phyloP scores from a whole-genome alignment of 2,329 filamentous ascomycete species.

The Clonostachys rhizophaga region DNA sequence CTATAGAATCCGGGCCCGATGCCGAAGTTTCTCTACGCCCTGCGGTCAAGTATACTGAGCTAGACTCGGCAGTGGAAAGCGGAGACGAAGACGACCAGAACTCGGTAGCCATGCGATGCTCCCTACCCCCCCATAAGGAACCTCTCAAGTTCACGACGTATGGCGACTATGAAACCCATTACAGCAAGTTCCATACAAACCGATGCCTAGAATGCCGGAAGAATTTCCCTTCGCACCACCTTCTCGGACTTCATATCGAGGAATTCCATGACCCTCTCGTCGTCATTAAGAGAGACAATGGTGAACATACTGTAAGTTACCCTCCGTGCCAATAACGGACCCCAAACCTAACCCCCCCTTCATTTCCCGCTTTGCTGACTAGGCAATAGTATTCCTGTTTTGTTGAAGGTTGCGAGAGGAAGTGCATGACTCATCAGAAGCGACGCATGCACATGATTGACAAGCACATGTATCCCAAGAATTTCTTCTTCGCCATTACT shows the following conservation, averaged over 20 bases:
- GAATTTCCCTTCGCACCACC: slow-evolving; percentile 83
- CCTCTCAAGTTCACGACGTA: slow-evolving; percentile 68
- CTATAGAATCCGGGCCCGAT: slow-evolving; percentile 22
- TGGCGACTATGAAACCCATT: slow-evolving; percentile 83
- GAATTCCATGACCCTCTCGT: slow-evolving; percentile 86
- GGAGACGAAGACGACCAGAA: slow-evolving; percentile 18
- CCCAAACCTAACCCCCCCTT: neutral
- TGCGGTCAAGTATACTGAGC: slow-evolving; percentile 52
- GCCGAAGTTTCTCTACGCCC: slow-evolving; percentile 6
- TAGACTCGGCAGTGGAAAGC: slow-evolving; percentile 39
- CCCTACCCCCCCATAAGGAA: slow-evolving; percentile 72
- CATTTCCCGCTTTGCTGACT: neutral
- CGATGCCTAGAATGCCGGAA: slow-evolving; percentile 79
- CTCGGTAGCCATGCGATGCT: slow-evolving; percentile 66
- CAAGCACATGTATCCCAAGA: slow-evolving; percentile 87
- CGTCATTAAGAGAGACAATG: slow-evolving; percentile 67
- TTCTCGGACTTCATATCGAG: slow-evolving; percentile 79
- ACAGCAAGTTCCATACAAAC: slow-evolving; percentile 74
- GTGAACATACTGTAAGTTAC: slow-evolving; percentile 74
- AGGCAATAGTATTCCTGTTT: slow-evolving; percentile 73
- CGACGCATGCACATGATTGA: slow-evolving; percentile 85
- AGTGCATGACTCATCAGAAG: slow-evolving; percentile 80
- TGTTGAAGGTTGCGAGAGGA: slow-evolving; percentile 79
- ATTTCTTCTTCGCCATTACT: slow-evolving; percentile 84
- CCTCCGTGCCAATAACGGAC: neutral